A percentile compares a stretch with the other conserved stretches of the same genome.
phyloP scores from a whole-genome alignment of 805 yeast species.

The Zygotorulaspora danielsina region DNA sequence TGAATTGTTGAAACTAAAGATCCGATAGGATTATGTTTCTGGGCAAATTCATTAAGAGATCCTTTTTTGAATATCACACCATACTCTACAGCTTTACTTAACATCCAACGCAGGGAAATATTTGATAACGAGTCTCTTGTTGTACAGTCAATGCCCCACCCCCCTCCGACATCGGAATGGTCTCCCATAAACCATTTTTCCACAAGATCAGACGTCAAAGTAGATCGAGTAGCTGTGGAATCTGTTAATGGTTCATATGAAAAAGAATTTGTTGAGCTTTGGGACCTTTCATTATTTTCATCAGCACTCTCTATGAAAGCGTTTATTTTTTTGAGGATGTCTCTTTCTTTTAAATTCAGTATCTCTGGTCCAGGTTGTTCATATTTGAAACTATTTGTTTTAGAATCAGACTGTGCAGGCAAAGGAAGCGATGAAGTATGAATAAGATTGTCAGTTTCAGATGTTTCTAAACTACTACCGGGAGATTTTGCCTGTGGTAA shows the following conservation, averaged over 20 bases:
- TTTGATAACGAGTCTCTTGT: slow-evolving; percentile 40
- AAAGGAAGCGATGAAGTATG: too few species aligned
- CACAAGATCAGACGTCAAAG: slow-evolving; percentile 26
- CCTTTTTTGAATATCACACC: slow-evolving; percentile 47
- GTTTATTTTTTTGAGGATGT: too few species aligned
- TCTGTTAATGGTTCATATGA: slow-evolving; percentile 1
- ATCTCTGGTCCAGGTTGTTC: too few species aligned
- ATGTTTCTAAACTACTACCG: too few species aligned
- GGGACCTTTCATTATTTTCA: neutral
- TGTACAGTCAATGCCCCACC: slow-evolving; percentile 51
- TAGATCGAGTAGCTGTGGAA: slow-evolving; percentile 3
- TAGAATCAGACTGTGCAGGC: too few species aligned
- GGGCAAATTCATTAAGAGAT: slow-evolving; percentile 40
- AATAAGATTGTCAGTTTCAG: too few species aligned
- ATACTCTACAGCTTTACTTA: slow-evolving; percentile 47
- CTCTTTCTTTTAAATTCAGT: too few species aligned
- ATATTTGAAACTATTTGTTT: too few species aligned
- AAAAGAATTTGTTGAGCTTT: neutral
- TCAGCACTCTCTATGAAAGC: too few species aligned
- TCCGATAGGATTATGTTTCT: slow-evolving; percentile 38
- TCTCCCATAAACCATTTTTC: slow-evolving; percentile 69
- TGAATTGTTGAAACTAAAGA: slow-evolving; percentile 49
- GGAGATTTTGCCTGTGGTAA: neutral
- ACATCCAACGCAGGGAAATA: slow-evolving; percentile 57
- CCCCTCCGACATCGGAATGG: slow-evolving; percentile 69